Evolutionary conservation across 208 protist species (phyloP).

Genomic region (Trypanosoma grayi): DNA sequence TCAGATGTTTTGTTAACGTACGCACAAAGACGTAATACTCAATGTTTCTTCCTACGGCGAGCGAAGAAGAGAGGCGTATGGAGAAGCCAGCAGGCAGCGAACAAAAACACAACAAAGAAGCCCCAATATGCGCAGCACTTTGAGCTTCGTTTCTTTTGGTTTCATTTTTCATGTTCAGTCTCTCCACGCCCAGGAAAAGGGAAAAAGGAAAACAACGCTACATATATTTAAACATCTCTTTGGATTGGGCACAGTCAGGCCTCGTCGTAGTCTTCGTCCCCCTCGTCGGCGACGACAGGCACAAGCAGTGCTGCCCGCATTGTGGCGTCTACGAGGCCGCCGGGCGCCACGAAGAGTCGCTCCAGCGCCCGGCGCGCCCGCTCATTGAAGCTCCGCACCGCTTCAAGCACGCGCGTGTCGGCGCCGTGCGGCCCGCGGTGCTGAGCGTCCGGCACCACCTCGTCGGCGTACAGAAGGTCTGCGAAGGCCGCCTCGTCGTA

Average conservation of each 20-base stretch:
- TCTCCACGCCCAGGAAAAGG: no score
- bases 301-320: conserved; percentile 10
- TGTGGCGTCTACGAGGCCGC: conserved; percentile 21
- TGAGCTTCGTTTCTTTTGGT: no score
- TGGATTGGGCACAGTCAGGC: neutral
- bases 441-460: conserved; percentile 43
- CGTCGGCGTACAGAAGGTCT: conserved; percentile 83
- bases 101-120: neutral
- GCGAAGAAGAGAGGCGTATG: no score
- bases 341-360: conserved; percentile 23
- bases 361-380: conserved; percentile 14
- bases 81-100: no score
- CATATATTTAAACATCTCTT: neutral
- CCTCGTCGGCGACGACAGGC: conserved; percentile 2
- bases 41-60: no score
- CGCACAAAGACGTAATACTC: no score
- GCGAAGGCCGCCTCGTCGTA: conserved; percentile 76
- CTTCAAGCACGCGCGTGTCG: conserved; percentile 21
- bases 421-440: conserved; percentile 4
- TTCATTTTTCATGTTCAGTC: no score
- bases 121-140: no score
- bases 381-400: conserved; percentile 32
- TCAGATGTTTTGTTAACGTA: no score
- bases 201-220: neutral
- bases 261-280: neutral